Conservation (phyloP, 306 rosid species). For the Citrullus amarus region DNA sequence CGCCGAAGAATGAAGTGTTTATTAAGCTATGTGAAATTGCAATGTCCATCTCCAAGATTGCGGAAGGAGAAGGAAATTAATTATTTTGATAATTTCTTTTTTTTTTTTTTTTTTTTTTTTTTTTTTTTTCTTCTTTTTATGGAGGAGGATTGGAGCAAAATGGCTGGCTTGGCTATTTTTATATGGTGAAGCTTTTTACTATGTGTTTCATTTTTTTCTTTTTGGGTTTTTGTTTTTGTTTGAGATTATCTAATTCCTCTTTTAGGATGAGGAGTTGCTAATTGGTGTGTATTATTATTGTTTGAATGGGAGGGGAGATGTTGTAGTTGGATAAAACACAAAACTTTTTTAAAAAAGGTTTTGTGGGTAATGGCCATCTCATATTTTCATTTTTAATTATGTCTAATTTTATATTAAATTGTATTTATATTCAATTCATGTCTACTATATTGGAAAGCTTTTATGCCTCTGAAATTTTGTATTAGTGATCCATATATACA, state of each 20-base stretch:
- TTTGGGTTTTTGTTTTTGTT: not conserved
- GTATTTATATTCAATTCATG: not conserved
- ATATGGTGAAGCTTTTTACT: not conserved
- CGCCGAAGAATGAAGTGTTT: slow-evolving; percentile 10
- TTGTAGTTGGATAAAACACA: not conserved
- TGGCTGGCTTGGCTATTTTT: not conserved
- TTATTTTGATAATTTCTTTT: not conserved
- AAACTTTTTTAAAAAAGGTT: not conserved
- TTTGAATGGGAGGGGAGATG: not conserved
- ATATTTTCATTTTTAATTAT: not conserved
- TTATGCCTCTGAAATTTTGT: not conserved
- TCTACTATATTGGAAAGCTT: not conserved
- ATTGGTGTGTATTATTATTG: not conserved
- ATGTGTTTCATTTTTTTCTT: not conserved
- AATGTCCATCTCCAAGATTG: slow-evolving; percentile 9
- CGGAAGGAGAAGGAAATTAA: not conserved
- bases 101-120: not conserved
- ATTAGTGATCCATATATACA: not conserved
- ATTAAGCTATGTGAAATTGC: slow-evolving; percentile 16
- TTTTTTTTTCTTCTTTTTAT: too few relatives aligned
- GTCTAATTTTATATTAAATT: not conserved
- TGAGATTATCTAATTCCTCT: not conserved
- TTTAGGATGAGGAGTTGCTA: not conserved
- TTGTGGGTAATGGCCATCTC: not conserved
- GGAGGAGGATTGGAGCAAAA: not conserved